Evolutionary conservation across 1,284 basidiomycete species (phyloP), one percentile per base, ranked within the genome.

Genomic region (Boletellus dicymbophilus): DNA sequence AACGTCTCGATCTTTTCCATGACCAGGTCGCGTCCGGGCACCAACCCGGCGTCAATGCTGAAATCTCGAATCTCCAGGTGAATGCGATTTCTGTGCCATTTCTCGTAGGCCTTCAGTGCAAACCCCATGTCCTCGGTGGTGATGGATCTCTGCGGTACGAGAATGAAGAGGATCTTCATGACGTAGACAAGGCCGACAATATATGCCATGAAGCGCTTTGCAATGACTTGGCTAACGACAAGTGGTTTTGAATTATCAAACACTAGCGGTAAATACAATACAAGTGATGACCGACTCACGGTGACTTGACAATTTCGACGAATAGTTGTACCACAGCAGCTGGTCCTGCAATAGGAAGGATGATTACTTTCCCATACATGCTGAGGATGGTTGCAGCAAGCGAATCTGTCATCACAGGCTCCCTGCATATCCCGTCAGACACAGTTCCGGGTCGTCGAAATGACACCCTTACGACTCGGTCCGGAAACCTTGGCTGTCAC

Each of bases 151-250:
- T 12, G 28, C 28, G 28, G 28, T 11, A 6, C 28, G 11, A 30
- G 28, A 3, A 30, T 10, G 28, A 30, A 30, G 11, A 30, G 28
- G 10, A 10, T 30, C 28, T 30, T 30, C 9, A 30, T 5, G 28
- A 30, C 28, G 10, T 30, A 30, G 28, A 30, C 28, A 11, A 30
- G 28, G 28, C 15, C 28, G 3, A 15, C 28, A 30, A 30, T 30
- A 11, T 30, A 46, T 38, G 44, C 44, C 27, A 46, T 30, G 36
- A 30, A 46, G n/a, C 33, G 27, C 30, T 31, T 46, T 6, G 37
- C 36, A 8, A 37, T 26, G 15, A 13, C 22, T 37, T 45, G 20
- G n/a, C 44, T 46, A 30, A 20, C 11, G 9, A 3, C n/a, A 16
- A n/a, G n/a, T n/a, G 33, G 15, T 16, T 27, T 18, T 34, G 13